A percentile compares a stretch with the other conserved stretches of the same genome.
Evolutionary conservation across 2,329 filamentous ascomycete species (phyloP).

Genomic region (Neofusicoccum laricinum): DNA sequence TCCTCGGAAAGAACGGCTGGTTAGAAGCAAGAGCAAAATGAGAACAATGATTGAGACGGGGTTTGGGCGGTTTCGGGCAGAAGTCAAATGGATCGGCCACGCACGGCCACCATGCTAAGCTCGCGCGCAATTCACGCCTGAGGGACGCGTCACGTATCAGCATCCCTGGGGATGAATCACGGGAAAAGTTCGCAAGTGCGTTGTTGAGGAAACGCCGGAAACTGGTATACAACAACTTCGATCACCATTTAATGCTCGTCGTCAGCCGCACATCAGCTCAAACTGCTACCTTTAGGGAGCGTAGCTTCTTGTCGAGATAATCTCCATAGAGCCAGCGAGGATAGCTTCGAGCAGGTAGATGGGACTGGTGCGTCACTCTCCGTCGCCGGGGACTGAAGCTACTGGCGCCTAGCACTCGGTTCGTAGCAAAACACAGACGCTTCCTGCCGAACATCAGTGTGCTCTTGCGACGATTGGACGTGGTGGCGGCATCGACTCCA

Average conservation of each 20-base stretch:
- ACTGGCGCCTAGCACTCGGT: conserved; percentile 51
- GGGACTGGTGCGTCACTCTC: conserved; percentile 10
- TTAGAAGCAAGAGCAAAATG: not conserved
- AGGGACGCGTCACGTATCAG: not conserved
- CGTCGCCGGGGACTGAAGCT: conserved; percentile 7
- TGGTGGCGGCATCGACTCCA: conserved; percentile 10
- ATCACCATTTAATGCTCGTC: conserved; percentile 13
- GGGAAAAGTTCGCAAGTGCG: conserved; percentile 7
- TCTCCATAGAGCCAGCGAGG: conserved; percentile 61
- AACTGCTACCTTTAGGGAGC: conserved; percentile 47
- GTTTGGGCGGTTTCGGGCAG: conserved; percentile 2
- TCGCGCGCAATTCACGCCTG: not conserved
- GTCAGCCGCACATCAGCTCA: conserved; percentile 17
- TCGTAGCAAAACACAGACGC: conserved; percentile 66
- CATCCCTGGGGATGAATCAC: conserved; percentile 7
- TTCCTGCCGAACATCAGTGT: conserved; percentile 41
- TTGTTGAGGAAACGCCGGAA: conserved; percentile 4
- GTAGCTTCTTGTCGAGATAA: conserved; percentile 67
- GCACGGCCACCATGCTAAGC: not conserved
- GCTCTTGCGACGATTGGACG: conserved; percentile 20
- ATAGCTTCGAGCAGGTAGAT: conserved; percentile 38
- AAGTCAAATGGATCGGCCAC: conserved; percentile 1
- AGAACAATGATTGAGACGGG: not conserved
- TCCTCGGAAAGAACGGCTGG: conserved; percentile 2
- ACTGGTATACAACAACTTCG: conserved; percentile 17